A percentile compares a stretch with the other conserved stretches of the same genome.
These are phyloP conservation scores for Microcera coccophila DNA, from an alignment of 2,329 filamentous ascomycete genomes.

Conservation along the genomic window DNA sequence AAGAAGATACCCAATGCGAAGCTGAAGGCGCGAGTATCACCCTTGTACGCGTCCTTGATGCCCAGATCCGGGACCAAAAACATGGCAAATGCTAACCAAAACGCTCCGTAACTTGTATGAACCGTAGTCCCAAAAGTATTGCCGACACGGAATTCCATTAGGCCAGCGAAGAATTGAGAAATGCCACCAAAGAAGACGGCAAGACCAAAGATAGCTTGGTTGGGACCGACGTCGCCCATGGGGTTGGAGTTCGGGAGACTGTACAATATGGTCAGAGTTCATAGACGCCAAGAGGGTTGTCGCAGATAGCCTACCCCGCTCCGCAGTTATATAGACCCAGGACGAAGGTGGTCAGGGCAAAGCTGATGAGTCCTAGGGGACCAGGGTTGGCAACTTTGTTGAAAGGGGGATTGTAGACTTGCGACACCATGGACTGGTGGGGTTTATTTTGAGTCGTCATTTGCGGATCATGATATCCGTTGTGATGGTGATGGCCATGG, in stretches of 20 bases:
- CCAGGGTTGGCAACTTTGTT: conserved; percentile 56
- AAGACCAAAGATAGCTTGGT: conserved; percentile 36
- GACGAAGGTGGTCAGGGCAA: conserved; percentile 63
- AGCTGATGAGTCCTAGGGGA: conserved; percentile 58
- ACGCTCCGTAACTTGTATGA: conserved; percentile 58
- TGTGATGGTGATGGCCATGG: conserved; percentile 12
- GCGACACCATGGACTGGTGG: conserved; percentile 35
- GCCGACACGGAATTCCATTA: conserved; percentile 51
- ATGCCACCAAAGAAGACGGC: conserved; percentile 57
- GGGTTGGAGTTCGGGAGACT: conserved; percentile 35
- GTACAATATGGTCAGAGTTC: neutral
- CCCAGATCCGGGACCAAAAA: conserved; percentile 50
- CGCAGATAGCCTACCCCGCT: conserved; percentile 44
- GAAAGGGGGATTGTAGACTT: conserved; percentile 32
- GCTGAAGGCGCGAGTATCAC: conserved; percentile 39
- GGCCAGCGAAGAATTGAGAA: conserved; percentile 64
- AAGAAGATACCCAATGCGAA: conserved; percentile 55
- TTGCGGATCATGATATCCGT: conserved; percentile 7
- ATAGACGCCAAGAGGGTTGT: neutral
- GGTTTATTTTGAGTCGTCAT: conserved; percentile 14
- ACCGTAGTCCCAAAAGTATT: conserved; percentile 62
- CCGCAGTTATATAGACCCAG: conserved; percentile 47
- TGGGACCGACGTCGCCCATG: conserved; percentile 31
- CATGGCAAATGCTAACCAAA: conserved; percentile 59
- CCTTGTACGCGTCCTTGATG: conserved; percentile 44